A percentile compares a stretch with the other conserved stretches of the same genome.
These are phyloP conservation scores for Phylloporus gajari DNA, from an alignment of 1,284 basidiomycete species.

Conservation along the genomic window DNA sequence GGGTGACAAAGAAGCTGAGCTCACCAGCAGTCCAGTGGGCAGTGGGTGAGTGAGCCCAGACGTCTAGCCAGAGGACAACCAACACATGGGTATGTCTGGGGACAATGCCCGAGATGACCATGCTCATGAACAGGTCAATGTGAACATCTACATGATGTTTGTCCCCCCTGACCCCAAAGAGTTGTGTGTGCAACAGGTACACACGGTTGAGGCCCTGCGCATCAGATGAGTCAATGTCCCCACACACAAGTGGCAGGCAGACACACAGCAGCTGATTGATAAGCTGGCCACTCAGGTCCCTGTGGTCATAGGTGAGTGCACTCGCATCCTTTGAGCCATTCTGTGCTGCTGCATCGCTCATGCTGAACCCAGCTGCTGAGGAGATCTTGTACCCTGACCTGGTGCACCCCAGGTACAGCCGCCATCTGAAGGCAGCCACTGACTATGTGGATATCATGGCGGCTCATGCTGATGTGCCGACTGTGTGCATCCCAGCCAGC, in stretches of 20 bases:
- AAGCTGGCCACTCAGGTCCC: not conserved
- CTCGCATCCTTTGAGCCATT: not conserved
- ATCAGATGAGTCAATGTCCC: not conserved
- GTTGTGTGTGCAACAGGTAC: not conserved
- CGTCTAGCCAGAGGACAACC: not conserved
- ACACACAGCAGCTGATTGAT: slow-evolving; percentile 16
- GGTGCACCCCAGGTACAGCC: not conserved
- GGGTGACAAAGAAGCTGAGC: not conserved
- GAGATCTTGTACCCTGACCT: slow-evolving; percentile 16
- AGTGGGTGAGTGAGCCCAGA: not conserved
- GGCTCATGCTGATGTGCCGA: too few species aligned
- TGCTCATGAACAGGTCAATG: not conserved
- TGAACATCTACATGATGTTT: slow-evolving; percentile 15
- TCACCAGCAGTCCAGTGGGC: not conserved
- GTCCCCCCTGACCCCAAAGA: not conserved
- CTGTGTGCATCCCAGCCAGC: not conserved
- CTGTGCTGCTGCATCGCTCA: too few species aligned
- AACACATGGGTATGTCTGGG: not conserved
- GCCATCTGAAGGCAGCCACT: too few species aligned
- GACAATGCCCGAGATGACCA: not conserved
- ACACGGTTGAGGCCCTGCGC: not conserved
- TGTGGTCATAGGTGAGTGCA: slow-evolving; percentile 7
- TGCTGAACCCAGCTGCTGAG: not conserved
- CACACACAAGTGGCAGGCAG: not conserved
- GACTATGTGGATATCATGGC: too few species aligned